Evolutionary conservation across 257 asterid species (phyloP).

Genomic region (Dorcoceras hygrometricum): DNA sequence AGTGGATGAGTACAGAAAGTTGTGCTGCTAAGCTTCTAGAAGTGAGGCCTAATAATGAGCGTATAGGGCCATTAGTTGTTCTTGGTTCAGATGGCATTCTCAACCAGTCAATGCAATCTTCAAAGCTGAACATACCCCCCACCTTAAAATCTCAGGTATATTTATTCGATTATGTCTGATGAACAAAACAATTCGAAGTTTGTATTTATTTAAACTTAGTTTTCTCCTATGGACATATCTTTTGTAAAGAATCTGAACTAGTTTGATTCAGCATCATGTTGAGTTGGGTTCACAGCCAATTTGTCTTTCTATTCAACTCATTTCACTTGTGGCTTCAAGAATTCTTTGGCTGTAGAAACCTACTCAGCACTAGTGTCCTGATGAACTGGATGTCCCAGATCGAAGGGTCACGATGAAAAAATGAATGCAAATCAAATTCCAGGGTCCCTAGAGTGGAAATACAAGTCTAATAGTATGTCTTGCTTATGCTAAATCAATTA

Average conservation of each 20-base stretch:
- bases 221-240: neutral
- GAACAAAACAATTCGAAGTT: neutral
- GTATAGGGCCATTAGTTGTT: slow-evolving; percentile 71
- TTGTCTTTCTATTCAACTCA: neutral
- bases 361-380: neutral
- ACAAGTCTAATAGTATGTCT: neutral
- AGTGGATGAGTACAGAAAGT: slow-evolving; percentile 63
- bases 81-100: slow-evolving; percentile 45
- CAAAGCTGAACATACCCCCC: slow-evolving; percentile 46
- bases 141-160: slow-evolving; percentile 66
- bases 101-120: slow-evolving; percentile 39
- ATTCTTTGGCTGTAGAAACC: neutral
- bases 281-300: slow-evolving; percentile 1
- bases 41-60: slow-evolving; percentile 60
- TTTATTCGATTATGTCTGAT: slow-evolving; percentile 16
- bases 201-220: neutral
- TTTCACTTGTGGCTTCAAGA: neutral
- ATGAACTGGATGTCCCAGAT: neutral
- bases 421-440: neutral
- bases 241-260: neutral
- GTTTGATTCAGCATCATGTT: slow-evolving; percentile 1
- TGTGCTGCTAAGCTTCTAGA: slow-evolving; percentile 56
- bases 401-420: neutral
- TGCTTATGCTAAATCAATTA: neutral
- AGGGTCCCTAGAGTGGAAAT: neutral